Conservation (phyloP, 2,329 filamentous ascomycete genomes). For the Neopestalotiopsis rosae region DNA sequence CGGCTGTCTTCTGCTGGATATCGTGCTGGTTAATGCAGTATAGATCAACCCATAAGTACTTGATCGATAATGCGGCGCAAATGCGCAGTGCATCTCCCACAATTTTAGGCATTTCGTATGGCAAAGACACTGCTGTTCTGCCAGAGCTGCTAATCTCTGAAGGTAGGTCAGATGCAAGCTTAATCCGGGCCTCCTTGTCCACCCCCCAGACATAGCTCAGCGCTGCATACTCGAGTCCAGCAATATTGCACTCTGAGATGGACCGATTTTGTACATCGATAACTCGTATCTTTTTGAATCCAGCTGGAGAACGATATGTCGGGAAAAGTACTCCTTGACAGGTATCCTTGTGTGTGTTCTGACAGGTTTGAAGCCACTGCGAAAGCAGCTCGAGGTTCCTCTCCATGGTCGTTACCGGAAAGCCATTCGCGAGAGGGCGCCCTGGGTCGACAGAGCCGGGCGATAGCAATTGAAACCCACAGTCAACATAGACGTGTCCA, state of each 20-base stretch:
- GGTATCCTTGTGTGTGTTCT: background rate
- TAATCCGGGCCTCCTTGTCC: background rate
- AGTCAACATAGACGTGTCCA: too few species aligned
- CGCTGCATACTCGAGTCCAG: background rate
- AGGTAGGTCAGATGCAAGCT: background rate
- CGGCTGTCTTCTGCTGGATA: background rate
- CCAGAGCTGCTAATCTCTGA: background rate
- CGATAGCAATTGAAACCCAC: constrained; percentile 8
- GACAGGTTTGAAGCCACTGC: constrained; percentile 4
- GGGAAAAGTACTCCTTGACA: background rate
- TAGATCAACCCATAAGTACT: constrained; percentile 4
- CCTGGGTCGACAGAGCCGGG: constrained; percentile 2
- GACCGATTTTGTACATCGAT: background rate
- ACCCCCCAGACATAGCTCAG: constrained; percentile 10
- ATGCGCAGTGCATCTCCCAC: constrained; percentile 6
- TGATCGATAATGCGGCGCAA: background rate
- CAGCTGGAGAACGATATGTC: background rate
- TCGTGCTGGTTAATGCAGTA: constrained; percentile 7
- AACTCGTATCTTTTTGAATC: background rate
- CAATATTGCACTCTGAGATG: background rate
- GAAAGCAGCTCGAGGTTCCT: background rate
- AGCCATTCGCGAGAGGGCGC: constrained; percentile 9
- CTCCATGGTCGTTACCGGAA: background rate
- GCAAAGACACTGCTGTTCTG: background rate
- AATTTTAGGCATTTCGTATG: background rate